A percentile compares a stretch with the other conserved stretches of the same genome.
Conservation (phyloP, 129 eudicot species). For the Rutidosis leptorrhynchoides region DNA sequence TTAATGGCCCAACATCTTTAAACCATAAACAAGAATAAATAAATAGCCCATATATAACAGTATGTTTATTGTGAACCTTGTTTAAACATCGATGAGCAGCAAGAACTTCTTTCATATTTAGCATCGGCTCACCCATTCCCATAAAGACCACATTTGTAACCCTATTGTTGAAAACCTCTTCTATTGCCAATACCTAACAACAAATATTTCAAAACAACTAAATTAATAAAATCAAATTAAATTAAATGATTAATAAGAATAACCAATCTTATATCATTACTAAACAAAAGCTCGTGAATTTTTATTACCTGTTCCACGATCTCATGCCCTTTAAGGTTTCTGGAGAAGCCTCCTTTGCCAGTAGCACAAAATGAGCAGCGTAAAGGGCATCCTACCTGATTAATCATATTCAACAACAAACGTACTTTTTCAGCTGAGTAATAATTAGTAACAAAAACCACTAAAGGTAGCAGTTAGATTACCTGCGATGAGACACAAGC, state of each 20-base stretch:
- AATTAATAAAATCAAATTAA: neutral
- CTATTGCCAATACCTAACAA: slow-evolving; percentile 86
- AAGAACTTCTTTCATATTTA: slow-evolving; percentile 90
- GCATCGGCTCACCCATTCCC: slow-evolving; percentile 99
- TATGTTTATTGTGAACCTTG: slow-evolving; percentile 50
- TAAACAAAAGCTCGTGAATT: neutral
- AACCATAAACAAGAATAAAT: neutral
- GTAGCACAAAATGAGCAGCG: slow-evolving; percentile 99
- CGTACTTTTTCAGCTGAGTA: neutral
- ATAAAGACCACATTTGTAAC: slow-evolving; percentile 97
- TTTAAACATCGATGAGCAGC: slow-evolving; percentile 95
- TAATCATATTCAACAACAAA: neutral
- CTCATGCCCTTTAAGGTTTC: slow-evolving; percentile 89
- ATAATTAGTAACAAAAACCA: neutral
- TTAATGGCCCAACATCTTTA: slow-evolving; percentile 1
- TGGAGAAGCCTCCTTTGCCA: slow-evolving; percentile 94
- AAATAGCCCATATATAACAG: neutral
- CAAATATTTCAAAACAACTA: neutral
- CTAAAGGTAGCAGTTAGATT: slow-evolving; percentile 15
- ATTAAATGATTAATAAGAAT: neutral
- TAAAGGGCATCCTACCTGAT: slow-evolving; percentile 94
- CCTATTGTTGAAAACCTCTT: slow-evolving; percentile 76
- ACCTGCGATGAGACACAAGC: slow-evolving; percentile 99
- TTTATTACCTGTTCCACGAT: slow-evolving; percentile 86
- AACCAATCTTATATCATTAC: neutral